These are phyloP conservation scores for Periconia macrospinosa DNA, from an alignment of 2,329 filamentous ascomycete species.

Conservation along the genomic window DNA sequence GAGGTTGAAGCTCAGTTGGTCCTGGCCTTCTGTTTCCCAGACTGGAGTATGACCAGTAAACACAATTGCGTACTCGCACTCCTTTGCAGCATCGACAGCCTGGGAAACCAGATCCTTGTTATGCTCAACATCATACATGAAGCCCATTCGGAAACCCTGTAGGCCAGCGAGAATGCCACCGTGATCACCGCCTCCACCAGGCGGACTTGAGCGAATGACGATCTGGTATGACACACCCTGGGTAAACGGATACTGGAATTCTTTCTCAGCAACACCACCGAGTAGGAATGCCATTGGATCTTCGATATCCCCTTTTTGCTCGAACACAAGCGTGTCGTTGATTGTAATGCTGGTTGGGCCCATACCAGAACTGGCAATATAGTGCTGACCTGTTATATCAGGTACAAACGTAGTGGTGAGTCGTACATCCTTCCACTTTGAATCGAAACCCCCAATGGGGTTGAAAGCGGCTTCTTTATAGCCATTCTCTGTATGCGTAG, in stretches of 20 bases:
- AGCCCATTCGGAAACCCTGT: conserved; percentile 37
- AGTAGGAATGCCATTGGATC: conserved; percentile 68
- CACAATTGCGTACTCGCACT: conserved; percentile 32
- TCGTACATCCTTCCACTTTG: conserved; percentile 27
- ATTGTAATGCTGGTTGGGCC: conserved; percentile 34
- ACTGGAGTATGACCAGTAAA: conserved; percentile 40
- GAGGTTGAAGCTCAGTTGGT: conserved; percentile 59
- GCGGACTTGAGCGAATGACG: conserved; percentile 60
- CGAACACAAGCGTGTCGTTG: conserved; percentile 29
- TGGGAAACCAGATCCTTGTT: conserved; percentile 29
- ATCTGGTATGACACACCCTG: conserved; percentile 63
- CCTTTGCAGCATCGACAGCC: conserved; percentile 27
- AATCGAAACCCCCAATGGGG: conserved; percentile 23
- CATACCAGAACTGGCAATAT: conserved; percentile 37
- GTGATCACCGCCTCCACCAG: conserved; percentile 55
- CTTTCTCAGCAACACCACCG: conserved; percentile 65
- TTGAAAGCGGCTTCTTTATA: conserved; percentile 29
- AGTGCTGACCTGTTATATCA: conserved; percentile 29
- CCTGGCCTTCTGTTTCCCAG: conserved; percentile 60
- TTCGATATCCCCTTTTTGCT: conserved; percentile 53
- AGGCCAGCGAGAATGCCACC: conserved; percentile 30
- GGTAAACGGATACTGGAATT: conserved; percentile 59
- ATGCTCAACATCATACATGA: conserved; percentile 35
- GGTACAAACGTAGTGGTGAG: conserved; percentile 29
- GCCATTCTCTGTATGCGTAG: conserved; percentile 24